These are phyloP conservation scores for Suillus ampliporus DNA, from an alignment of 768 basidiomycete genomes.

Conservation along the genomic window DNA sequence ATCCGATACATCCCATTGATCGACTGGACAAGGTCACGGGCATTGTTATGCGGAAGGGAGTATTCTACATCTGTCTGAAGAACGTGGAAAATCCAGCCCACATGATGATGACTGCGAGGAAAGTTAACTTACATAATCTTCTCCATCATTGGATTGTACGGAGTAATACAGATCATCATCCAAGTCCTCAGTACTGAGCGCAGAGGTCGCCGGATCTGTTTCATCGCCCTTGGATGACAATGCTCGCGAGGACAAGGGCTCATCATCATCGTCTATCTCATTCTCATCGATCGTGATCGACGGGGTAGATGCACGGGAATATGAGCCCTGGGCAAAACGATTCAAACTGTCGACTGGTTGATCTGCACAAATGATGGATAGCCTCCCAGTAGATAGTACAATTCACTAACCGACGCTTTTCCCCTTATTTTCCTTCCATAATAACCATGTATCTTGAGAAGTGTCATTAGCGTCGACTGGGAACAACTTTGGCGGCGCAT, in stretches of 20 bases:
- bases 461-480: background rate
- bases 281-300: background rate
- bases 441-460: background rate
- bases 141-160: background rate
- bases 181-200: background rate
- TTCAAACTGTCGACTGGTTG: background rate
- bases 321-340: background rate
- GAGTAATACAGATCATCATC: background rate
- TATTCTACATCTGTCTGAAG: conserved; percentile 26
- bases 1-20: conserved; percentile 58
- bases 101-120: background rate
- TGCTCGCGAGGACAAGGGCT: background rate
- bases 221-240: background rate
- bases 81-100: background rate
- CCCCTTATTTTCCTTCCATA: background rate
- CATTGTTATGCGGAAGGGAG: conserved; percentile 13
- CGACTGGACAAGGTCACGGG: conserved; percentile 28
- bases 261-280: background rate
- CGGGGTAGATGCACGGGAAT: background rate
- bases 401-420: background rate
- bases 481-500: background rate
- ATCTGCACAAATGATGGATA: background rate
- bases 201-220: background rate
- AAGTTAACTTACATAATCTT: background rate
- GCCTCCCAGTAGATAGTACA: background rate